Evolutionary conservation across 352 stramenopile genomes (phyloP).

Genomic region (Globisporangium carolinianum): DNA sequence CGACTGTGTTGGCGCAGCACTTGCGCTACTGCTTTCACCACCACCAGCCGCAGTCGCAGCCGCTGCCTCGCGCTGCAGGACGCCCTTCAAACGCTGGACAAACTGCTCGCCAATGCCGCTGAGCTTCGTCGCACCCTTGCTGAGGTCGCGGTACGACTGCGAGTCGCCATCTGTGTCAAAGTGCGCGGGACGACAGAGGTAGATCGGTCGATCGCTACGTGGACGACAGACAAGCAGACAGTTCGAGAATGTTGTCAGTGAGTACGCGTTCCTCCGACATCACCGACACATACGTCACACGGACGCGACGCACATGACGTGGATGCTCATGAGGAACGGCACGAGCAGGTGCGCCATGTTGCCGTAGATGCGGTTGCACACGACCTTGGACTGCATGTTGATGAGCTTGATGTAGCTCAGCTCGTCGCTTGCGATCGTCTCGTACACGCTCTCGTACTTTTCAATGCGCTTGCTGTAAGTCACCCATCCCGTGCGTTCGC

Average conservation of each 20-base stretch:
- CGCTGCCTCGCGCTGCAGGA: constrained; percentile 17
- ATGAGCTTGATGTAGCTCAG: constrained; percentile 73
- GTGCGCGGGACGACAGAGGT: constrained; percentile 31
- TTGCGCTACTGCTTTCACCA: no score
- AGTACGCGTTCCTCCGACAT: no score
- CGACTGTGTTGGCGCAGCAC: neutral
- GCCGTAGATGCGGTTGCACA: constrained; percentile 45
- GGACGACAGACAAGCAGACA: neutral
- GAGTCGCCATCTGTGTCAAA: constrained; percentile 25
- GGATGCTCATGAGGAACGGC: constrained; percentile 47
- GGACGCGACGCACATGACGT: constrained; percentile 25
- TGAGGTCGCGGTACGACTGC: constrained; percentile 14
- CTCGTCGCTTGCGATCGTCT: constrained; percentile 51
- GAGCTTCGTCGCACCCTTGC: constrained; percentile 9
- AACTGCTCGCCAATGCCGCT: constrained; percentile 18
- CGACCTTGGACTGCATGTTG: constrained; percentile 56
- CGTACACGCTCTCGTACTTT: constrained; percentile 67
- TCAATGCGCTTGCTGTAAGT: constrained; percentile 34
- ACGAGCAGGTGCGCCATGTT: constrained; percentile 41
- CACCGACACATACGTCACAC: no score
- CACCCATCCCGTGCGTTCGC: neutral
- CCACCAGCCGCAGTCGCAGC: neutral
- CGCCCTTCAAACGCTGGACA: constrained; percentile 17
- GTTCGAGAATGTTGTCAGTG: no score
- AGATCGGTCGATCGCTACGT: constrained; percentile 27